Evolutionary conservation across 805 yeast genomes (phyloP).

Genomic region (Candida xyloterini): DNA sequence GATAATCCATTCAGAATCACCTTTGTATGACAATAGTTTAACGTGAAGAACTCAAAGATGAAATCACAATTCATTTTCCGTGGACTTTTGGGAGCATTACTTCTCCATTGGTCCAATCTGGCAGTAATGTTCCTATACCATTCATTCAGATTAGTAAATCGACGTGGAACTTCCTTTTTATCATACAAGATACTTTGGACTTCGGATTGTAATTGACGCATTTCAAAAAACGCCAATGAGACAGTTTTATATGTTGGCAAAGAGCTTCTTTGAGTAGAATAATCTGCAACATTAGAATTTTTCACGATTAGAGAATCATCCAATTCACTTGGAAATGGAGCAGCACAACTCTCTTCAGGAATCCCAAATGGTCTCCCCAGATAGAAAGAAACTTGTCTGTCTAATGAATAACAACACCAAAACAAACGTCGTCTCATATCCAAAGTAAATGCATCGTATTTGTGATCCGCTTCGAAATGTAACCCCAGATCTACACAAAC

Average conservation of each 20-base stretch:
- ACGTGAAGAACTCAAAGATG: constrained; percentile 62
- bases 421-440: constrained; percentile 76
- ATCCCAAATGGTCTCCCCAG: constrained; percentile 86
- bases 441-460: constrained; percentile 50
- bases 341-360: constrained; percentile 74
- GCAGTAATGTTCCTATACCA: constrained; percentile 60
- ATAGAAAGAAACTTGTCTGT: constrained; percentile 82
- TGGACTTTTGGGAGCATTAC: constrained; percentile 51
- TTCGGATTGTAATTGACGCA: constrained; percentile 75
- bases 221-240: constrained; percentile 61
- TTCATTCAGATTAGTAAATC: constrained; percentile 46
- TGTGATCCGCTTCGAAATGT: constrained; percentile 58
- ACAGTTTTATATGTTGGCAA: constrained; percentile 61
- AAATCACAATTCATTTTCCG: constrained; percentile 71
- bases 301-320: constrained; percentile 65
- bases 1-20: constrained; percentile 73
- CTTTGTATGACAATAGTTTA: constrained; percentile 75
- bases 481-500: constrained; percentile 81
- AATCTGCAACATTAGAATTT: constrained; percentile 34
- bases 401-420: constrained; percentile 88
- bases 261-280: constrained; percentile 35
- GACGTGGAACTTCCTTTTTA: constrained; percentile 66
- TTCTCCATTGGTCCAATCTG: constrained; percentile 62
- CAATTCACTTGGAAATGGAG: constrained; percentile 65
- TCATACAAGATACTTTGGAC: constrained; percentile 73